Conservation (phyloP, 208 protist species). For the Trypanosoma lewisi region DNA sequence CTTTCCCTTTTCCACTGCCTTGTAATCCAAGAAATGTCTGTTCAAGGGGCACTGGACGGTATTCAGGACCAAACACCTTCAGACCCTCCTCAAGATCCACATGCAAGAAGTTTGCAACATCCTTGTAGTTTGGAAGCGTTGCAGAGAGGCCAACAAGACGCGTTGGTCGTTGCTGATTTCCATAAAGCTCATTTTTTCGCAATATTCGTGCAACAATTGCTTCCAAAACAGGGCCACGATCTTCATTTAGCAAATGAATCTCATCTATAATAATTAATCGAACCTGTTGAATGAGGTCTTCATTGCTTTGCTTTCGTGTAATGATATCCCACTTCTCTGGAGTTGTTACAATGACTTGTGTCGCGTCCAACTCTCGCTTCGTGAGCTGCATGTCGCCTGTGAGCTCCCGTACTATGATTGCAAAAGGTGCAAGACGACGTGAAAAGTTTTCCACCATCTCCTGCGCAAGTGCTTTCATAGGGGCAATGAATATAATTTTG, state of each 20-base stretch:
- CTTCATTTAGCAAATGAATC: slow-evolving; percentile 99
- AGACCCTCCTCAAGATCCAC: slow-evolving; percentile 92
- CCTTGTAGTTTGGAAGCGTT: slow-evolving; percentile 99
- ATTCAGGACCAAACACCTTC: slow-evolving; percentile 95
- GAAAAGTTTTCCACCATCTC: slow-evolving; percentile 98
- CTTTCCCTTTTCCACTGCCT: slow-evolving; percentile 49
- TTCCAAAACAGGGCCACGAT: slow-evolving; percentile 98
- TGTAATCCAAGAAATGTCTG: slow-evolving; percentile 96
- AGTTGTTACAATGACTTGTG: slow-evolving; percentile 99
- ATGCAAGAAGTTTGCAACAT: slow-evolving; percentile 97
- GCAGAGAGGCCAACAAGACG: slow-evolving; percentile 97
- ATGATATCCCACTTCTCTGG: slow-evolving; percentile 99
- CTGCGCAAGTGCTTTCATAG: slow-evolving; percentile 99
- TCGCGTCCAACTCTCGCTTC: slow-evolving; percentile 95
- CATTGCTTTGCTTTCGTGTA: slow-evolving; percentile 97
- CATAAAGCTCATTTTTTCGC: slow-evolving; percentile 88
- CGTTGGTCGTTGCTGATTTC: slow-evolving; percentile 89
- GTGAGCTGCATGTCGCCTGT: slow-evolving; percentile 99
- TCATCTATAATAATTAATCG: slow-evolving; percentile 99
- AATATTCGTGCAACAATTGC: slow-evolving; percentile 97
- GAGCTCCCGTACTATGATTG: slow-evolving; percentile 94
- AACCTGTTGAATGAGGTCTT: slow-evolving; percentile 86
- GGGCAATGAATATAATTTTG: slow-evolving; percentile 99
- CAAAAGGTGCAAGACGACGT: slow-evolving; percentile 84
- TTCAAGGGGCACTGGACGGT: slow-evolving; percentile 96